Evolutionary conservation across 345 rosid genomes (phyloP).

Genomic region (Boechera divaricarpa): DNA sequence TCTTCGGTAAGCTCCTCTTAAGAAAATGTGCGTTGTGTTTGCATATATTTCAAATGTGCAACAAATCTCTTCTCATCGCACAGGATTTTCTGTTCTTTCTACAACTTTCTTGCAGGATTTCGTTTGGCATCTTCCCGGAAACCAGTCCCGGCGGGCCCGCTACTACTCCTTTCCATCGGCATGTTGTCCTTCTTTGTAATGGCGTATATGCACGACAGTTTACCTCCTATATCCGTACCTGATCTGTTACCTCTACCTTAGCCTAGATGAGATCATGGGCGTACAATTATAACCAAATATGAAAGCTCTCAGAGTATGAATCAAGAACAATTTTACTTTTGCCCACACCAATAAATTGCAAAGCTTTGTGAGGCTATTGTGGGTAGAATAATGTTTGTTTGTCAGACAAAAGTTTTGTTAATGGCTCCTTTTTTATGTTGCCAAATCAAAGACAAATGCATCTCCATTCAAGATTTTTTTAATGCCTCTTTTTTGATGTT

Average conservation of each 20-base stretch:
- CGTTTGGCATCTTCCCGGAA: constrained; percentile 73
- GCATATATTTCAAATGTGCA: constrained; percentile 4
- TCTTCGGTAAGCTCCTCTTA: constrained; percentile 60
- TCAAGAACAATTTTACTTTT: constrained; percentile 28
- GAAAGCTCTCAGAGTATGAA: constrained; percentile 18
- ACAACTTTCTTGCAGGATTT: constrained; percentile 57
- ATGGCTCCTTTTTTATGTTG: neutral
- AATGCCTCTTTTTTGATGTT: neutral
- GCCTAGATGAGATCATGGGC: constrained; percentile 17
- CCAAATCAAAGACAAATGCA: neutral
- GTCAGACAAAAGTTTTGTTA: neutral
- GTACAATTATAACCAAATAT: neutral
- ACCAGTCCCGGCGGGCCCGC: constrained; percentile 67
- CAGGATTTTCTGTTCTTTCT: neutral
- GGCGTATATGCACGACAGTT: constrained; percentile 48
- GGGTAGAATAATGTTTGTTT: constrained; percentile 23
- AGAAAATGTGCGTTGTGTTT: constrained; percentile 12
- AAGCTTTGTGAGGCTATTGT: constrained; percentile 28
- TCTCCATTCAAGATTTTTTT: neutral
- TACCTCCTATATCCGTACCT: constrained; percentile 29
- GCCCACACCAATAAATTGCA: constrained; percentile 32
- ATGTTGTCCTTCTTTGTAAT: constrained; percentile 62
- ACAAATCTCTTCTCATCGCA: neutral
- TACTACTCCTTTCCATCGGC: constrained; percentile 65
- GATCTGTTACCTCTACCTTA: constrained; percentile 43